Evolutionary conservation across 1,284 basidiomycete genomes (phyloP), one percentile per base, ranked within the genome.

Genomic region (Cryptococcus amylolentus): DNA sequence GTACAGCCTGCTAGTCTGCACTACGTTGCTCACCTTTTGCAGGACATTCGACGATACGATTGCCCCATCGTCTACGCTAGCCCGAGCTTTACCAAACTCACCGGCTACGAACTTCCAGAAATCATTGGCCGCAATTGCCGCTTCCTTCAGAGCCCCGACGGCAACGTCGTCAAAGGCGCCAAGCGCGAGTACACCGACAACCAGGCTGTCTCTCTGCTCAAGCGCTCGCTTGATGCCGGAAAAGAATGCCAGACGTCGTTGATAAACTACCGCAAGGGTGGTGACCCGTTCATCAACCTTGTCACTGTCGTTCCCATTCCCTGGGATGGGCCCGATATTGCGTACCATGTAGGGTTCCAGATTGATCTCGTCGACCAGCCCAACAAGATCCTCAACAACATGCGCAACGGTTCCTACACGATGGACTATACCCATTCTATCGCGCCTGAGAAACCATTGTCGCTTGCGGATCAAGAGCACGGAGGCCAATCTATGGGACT

Each of bases 291-390:
- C 72, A 83, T 88, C 76, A 93, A 93, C 70, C 83, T 91, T 49
- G 84, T 93, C 58, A 88, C 88, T 9, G 84, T 94, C 68, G 88
- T 95, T 40, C 92, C 89, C 31, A 83, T 94, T 60, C 71, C 77
- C 3, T 81, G 80, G 79, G 80, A 81, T 37, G 86, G 85, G 20
- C 88, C 88, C 37, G 82, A 85, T 27, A 82, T 90, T 45, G 85
- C 86, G 20, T 96, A 89, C 73, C 87, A 91, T 67, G 87, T 98
- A 57, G 94, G 94, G 3, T 97, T 98, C 81, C 88, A 91, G 75
- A 87, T 92, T 51, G 91, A 96, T 74, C 80, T 97, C 48, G 86
- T 87, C 28, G 86, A 88, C 68, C 91, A 94, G 77, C 92, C 91
- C 2, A 86, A 86, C 68, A 84, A 84, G 0, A 92, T 96, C 60